Base-by-base conservation (phyloP, 768 basidiomycete genomes). In the Krasilnikovozyma curviuscula region DNA sequence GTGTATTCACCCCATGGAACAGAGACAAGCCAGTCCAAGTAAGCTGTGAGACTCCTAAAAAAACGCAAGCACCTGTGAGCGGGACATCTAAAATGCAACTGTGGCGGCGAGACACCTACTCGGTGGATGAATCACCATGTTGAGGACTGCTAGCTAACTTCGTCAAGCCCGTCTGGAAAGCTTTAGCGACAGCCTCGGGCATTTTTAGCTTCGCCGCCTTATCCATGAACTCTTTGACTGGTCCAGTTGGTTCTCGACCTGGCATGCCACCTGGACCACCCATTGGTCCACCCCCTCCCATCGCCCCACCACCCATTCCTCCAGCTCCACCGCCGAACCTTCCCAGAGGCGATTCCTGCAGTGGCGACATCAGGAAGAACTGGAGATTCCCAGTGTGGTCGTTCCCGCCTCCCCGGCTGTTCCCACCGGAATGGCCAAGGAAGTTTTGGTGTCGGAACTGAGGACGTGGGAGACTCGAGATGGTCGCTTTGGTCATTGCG, bases 1-100 rank as follows among this genome's bases (percentile, higher is more conserved):
- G 89, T 84, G 63, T 93, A 85, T 23, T 80, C 77, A 35, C 93
- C 93, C 89, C 93, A 98, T 0, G 93, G 93, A 40, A 97, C 83
- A 75, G 83, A 59, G 28, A 65, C 66, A 35, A 66, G 52, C 66
- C 65, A 67, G 56, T 95, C 88, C 29, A 95, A 71, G 63, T 93
- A 95, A 59, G 89, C 91, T 50, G 88, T 71, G 7, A 86, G 89
- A 24, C 93, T 86, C 57, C 63, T 63, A 49, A 3, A 35, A 12
- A 8, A 25, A 29, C 6, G 16, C 25, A 23, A 16, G 6, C 37
- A n/a, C 21, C 9, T 18, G 23, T 43, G 24, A 14, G 14, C n/a
- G 32, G 27, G 23, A 21, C 19, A 23, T 24, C 13, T 7, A 38
- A 19, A 35, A 38, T 19, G n/a, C n/a, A 25, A 34, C 9, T 13